Conservation (phyloP, 768 basidiomycete genomes). For the Floccularia luteovirens region DNA sequence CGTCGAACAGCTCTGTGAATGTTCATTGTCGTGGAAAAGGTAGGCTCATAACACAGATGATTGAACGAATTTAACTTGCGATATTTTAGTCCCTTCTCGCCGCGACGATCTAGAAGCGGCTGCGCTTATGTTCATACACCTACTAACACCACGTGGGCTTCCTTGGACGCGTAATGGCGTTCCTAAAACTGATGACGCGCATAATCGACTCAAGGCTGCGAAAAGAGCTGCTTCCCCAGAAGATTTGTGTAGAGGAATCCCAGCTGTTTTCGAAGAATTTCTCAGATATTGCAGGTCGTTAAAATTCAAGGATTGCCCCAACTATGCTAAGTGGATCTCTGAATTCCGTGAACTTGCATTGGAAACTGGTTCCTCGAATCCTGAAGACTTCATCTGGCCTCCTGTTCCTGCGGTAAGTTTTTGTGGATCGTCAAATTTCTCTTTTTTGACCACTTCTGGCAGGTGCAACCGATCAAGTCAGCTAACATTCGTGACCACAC, state of each 20-base stretch:
- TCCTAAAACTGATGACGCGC: slow-evolving; percentile 59
- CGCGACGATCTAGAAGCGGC: slow-evolving; percentile 75
- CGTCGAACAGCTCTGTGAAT: slow-evolving; percentile 42
- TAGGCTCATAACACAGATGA: slow-evolving; percentile 16
- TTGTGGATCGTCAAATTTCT: neutral
- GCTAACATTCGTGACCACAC: slow-evolving; percentile 28
- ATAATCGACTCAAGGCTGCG: slow-evolving; percentile 54
- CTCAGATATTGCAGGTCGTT: slow-evolving; percentile 64
- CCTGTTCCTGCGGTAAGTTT: slow-evolving; percentile 34
- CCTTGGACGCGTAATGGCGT: slow-evolving; percentile 79
- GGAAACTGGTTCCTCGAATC: slow-evolving; percentile 48
- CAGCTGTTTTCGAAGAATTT: slow-evolving; percentile 70
- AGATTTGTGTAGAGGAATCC: slow-evolving; percentile 61
- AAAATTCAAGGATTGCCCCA: slow-evolving; percentile 60
- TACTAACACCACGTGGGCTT: slow-evolving; percentile 69
- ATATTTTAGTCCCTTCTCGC: slow-evolving; percentile 68
- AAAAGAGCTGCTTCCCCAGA: slow-evolving; percentile 57
- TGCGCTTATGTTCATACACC: slow-evolving; percentile 74
- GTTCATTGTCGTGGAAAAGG: slow-evolving; percentile 77
- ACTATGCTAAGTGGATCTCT: slow-evolving; percentile 60
- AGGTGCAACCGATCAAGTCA: slow-evolving; percentile 15
- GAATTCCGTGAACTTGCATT: slow-evolving; percentile 57
- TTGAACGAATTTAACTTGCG: too few species aligned
- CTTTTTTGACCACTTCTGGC: slow-evolving; percentile 1
- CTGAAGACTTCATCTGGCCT: slow-evolving; percentile 68